Evolutionary conservation across 257 asterid species (phyloP).

Genomic region (Ajuga chamaepitys): DNA sequence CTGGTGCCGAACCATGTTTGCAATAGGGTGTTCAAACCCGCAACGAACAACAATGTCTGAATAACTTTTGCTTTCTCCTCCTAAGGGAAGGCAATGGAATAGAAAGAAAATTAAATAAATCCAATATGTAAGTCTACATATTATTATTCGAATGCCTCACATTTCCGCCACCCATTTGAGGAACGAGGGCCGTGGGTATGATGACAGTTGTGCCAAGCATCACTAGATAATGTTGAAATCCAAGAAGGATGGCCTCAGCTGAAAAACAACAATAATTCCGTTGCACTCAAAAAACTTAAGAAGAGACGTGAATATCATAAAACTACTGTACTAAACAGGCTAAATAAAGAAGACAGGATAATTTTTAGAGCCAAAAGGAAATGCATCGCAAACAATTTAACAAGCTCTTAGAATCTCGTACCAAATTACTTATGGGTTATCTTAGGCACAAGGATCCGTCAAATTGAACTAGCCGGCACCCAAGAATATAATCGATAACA

Average conservation of each 20-base stretch:
- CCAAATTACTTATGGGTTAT: not conserved
- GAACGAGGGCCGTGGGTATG: conserved; percentile 89
- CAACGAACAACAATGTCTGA: conserved; percentile 79
- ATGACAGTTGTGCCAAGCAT: conserved; percentile 89
- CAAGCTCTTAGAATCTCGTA: not conserved
- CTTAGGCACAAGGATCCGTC: not conserved
- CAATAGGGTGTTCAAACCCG: conserved; percentile 79
- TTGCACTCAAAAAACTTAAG: not conserved
- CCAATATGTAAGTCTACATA: not conserved
- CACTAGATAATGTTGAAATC: conserved; percentile 89
- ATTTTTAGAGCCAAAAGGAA: not conserved
- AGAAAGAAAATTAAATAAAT: not conserved
- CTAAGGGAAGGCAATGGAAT: conserved; percentile 25
- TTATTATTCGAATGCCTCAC: conserved; percentile 37
- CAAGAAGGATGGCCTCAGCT: conserved; percentile 96
- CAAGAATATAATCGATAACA: not conserved
- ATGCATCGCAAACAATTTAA: not conserved
- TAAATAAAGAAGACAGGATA: not conserved
- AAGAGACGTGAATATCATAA: not conserved
- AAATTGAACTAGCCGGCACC: not conserved
- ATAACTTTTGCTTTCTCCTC: conserved; percentile 94
- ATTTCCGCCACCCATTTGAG: conserved; percentile 99
- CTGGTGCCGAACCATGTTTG: conserved; percentile 87
- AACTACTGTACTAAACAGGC: not conserved
- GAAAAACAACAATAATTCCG: conserved; percentile 19